phyloP scores from a whole-genome alignment of 768 basidiomycete genomes.

The Phaeotremella skinneri region DNA sequence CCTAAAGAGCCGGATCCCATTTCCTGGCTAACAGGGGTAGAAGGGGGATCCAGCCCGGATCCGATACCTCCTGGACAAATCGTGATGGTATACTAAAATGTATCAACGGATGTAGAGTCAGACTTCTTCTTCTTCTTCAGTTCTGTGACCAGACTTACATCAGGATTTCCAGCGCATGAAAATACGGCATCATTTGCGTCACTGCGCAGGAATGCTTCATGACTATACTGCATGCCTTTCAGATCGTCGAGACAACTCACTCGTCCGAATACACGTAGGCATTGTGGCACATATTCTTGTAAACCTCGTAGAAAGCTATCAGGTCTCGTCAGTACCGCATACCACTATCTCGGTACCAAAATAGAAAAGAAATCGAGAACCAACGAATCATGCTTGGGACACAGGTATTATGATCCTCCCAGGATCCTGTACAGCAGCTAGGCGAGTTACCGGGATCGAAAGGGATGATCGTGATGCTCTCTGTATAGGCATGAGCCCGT shows the following conservation, averaged over 20 bases:
- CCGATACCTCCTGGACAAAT: conserved; percentile 27
- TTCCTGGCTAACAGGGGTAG: not conserved
- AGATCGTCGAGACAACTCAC: conserved; percentile 15
- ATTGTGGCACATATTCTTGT: conserved; percentile 19
- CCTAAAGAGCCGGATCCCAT: not conserved
- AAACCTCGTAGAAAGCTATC: conserved; percentile 21
- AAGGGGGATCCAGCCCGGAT: conserved; percentile 16
- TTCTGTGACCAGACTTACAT: conserved; percentile 3
- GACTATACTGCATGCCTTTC: not conserved
- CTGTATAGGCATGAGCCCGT: conserved; percentile 11
- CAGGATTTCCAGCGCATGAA: not conserved
- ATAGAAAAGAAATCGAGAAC: not conserved
- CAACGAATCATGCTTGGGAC: conserved; percentile 1
- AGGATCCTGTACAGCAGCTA: conserved; percentile 8
- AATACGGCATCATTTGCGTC: not conserved
- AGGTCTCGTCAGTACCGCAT: not conserved
- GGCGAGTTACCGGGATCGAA: conserved; percentile 9
- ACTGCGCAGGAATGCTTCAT: not conserved
- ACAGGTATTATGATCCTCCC: conserved; percentile 1
- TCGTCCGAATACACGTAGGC: conserved; percentile 26
- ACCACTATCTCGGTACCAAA: too few species aligned
- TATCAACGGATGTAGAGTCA: not conserved
- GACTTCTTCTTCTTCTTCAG: not conserved
- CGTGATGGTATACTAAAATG: conserved; percentile 21
- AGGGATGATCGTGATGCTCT: not conserved